These are phyloP conservation scores for Pichia heedii DNA, from an alignment of 805 yeast species.

Conservation along the genomic window DNA sequence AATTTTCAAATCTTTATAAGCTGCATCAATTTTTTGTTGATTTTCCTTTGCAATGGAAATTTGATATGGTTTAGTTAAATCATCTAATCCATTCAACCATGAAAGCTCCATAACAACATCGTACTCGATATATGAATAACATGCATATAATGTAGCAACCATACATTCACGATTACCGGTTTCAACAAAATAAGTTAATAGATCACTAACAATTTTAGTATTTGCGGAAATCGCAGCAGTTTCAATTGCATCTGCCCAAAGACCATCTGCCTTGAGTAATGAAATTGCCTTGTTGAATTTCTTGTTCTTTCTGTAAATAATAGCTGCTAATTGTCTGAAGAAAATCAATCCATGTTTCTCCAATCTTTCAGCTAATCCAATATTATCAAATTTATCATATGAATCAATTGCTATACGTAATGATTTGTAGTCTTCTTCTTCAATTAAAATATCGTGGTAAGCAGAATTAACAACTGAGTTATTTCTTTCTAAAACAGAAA, in stretches of 20 bases:
- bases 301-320: constrained; percentile 87
- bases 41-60: constrained; percentile 80
- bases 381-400: constrained; percentile 83
- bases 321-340: constrained; percentile 94
- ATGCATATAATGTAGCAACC: constrained; percentile 78
- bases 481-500: constrained; percentile 85
- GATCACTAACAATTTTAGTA: constrained; percentile 77
- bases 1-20: constrained; percentile 61
- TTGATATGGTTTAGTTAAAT: constrained; percentile 86
- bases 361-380: constrained; percentile 85
- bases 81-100: constrained; percentile 80
- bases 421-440: constrained; percentile 92
- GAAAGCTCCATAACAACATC: constrained; percentile 84
- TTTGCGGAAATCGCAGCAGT: constrained; percentile 81
- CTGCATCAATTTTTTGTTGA: constrained; percentile 51
- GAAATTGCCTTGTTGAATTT: constrained; percentile 87
- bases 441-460: constrained; percentile 89
- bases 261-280: constrained; percentile 80
- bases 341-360: constrained; percentile 87
- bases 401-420: constrained; percentile 80
- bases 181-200: constrained; percentile 86
- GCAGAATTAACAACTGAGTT: constrained; percentile 88
- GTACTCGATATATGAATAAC: constrained; percentile 68
- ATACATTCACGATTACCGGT: constrained; percentile 95
- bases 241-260: constrained; percentile 91